These are phyloP conservation scores for Magnaporthiopsis incrustans DNA, from an alignment of 2,329 filamentous ascomycete species.

Conservation along the genomic window DNA sequence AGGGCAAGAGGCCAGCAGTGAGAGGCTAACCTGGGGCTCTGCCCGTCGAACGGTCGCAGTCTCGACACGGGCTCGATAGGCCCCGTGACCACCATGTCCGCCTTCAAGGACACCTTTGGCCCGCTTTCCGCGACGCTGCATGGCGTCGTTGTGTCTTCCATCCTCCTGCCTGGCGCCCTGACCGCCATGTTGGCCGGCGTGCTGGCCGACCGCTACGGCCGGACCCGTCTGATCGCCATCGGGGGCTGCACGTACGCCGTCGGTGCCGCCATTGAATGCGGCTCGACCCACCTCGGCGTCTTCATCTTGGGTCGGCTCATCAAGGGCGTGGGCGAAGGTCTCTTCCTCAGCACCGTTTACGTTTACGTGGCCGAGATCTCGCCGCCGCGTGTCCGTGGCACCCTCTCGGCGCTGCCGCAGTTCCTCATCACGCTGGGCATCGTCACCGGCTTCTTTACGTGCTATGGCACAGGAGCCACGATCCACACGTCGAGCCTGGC, in stretches of 20 bases:
- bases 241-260: conserved; percentile 45
- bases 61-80: conserved; percentile 46
- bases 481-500: conserved; percentile 36
- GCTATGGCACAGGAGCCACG: conserved; percentile 42
- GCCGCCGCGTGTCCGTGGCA: conserved; percentile 40
- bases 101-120: conserved; percentile 42
- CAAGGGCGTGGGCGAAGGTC: conserved; percentile 48
- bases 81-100: conserved; percentile 49
- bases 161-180: conserved; percentile 51
- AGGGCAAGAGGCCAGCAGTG: neutral
- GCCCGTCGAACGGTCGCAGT: conserved; percentile 7
- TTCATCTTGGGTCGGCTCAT: conserved; percentile 48
- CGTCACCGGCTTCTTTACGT: conserved; percentile 50
- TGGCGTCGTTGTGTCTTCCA: conserved; percentile 51
- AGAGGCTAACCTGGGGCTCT: neutral
- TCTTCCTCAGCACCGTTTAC: conserved; percentile 44
- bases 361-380: conserved; percentile 53
- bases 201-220: conserved; percentile 45
- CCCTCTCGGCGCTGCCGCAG: conserved; percentile 44
- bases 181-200: conserved; percentile 51
- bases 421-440: conserved; percentile 44
- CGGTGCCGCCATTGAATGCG: conserved; percentile 36
- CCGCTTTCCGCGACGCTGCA: conserved; percentile 45
- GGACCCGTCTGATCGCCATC: conserved; percentile 41
- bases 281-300: conserved; percentile 31